Percentiles rank a stretch among this genome's conserved stretches.
phyloP scores from a whole-genome alignment of 2,329 filamentous ascomycete species.

The Colletotrichum nymphaeae region DNA sequence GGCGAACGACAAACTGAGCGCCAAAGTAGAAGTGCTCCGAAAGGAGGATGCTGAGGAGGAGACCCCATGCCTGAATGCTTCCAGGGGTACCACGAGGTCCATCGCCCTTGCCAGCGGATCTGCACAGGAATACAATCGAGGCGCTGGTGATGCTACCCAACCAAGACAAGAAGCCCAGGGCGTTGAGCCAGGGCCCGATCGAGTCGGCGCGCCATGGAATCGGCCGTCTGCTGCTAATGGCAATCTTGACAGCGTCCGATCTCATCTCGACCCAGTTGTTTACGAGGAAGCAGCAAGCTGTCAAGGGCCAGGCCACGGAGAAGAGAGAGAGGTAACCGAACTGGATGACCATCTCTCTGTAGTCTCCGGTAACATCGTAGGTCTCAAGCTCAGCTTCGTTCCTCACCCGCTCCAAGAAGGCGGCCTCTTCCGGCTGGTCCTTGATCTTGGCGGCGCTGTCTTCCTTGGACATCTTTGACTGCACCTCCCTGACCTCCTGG shows the following conservation, averaged over 20 bases:
- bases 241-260: slow-evolving; percentile 94
- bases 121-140: slow-evolving; percentile 91
- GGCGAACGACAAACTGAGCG: slow-evolving; percentile 77
- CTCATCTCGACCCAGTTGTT: slow-evolving; percentile 98
- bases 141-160: slow-evolving; percentile 88
- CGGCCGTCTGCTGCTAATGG: slow-evolving; percentile 87
- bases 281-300: slow-evolving; percentile 86
- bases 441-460: slow-evolving; percentile 59
- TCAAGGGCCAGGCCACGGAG: slow-evolving; percentile 94
- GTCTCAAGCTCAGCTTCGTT: slow-evolving; percentile 83
- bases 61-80: slow-evolving; percentile 81
- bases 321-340: slow-evolving; percentile 90
- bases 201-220: slow-evolving; percentile 91
- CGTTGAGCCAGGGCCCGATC: slow-evolving; percentile 92
- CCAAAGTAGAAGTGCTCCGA: slow-evolving; percentile 92
- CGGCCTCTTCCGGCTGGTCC: slow-evolving; percentile 81
- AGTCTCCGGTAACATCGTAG: slow-evolving; percentile 92
- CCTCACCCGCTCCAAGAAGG: slow-evolving; percentile 84
- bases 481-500: slow-evolving; percentile 82
- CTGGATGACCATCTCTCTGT: slow-evolving; percentile 93
- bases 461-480: slow-evolving; percentile 68
- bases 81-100: slow-evolving; percentile 75
- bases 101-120: slow-evolving; percentile 77
- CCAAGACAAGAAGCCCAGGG: slow-evolving; percentile 92
- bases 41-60: slow-evolving; percentile 85